Evolutionary conservation across 257 asterid genomes (phyloP), one percentile per base, ranked within the genome.

Genomic region (Fraxinus anomala): DNA sequence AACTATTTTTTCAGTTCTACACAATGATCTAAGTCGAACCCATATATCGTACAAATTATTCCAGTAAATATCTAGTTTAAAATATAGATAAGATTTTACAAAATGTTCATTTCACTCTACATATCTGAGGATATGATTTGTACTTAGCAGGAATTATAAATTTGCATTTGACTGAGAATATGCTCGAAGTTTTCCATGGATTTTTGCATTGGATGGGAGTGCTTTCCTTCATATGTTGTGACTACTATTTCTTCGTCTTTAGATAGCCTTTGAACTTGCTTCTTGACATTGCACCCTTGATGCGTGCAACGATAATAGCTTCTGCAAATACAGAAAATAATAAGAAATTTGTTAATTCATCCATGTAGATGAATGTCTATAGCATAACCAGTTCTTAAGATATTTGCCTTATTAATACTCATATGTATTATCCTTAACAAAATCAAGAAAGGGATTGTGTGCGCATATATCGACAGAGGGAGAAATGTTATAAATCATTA

Each of bases 161-260:
- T 87, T 71, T 92, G 95, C 97, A 94, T 94, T 74, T 89, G 97
- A 70, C 72, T 89, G 61, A 94, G 92, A 81, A 94, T 94, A 73
- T 89, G 93, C 65, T 94, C 96, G 24, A 94, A 94, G 75, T 94
- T 94, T 44, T 94, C 97, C 0, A 93, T 90, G 2, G 96, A 90
- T 80, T 89, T 92, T 74, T 90, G 89, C 47, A 87, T 90, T 3
- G 96, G 84, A 86, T 94, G 98, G 0, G 97, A 89, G 79, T 94
- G 98, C 68, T 88, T 86, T 24, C 98, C 98, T 85, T 94, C 97
- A 28, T 94, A 94, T 5, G 98, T 94, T 31, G 98, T 94, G 36
- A 94, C 97, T 8, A 94, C 98, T 26, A 92, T 34, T 2, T 83
- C 93, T 84, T 90, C 98, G 36, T 94, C 98, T 79, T 84, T 88